Base-by-base conservation (phyloP, 768 basidiomycete species). In the Auriscalpium microsporum region DNA sequence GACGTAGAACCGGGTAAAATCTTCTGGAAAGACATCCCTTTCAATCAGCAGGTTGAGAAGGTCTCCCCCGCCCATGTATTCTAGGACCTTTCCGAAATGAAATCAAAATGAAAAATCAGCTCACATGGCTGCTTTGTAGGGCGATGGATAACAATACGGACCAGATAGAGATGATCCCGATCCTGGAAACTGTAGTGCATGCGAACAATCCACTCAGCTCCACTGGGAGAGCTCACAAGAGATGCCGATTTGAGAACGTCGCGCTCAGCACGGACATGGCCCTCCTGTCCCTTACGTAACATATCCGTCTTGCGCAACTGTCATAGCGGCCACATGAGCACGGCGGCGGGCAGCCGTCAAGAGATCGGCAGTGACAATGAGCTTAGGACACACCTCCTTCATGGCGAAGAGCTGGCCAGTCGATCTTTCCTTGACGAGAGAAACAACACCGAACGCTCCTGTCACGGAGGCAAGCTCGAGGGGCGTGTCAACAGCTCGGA, bases 381-480 rank as follows among this genome's bases (percentile, higher is more conserved):
- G 35, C 21, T 35, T 45, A 53, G 46, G 35, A 53, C 36, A 50
- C 52, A 90, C 89, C 86, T 97, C 90, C 70, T 97, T 99, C 91
- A 99, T 97, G 53, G 94, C 94, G 65, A 84, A 97, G 47, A 97
- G 74, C 58, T 83, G 80, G 16, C 90, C 89, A 4, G 84, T 81
- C 23, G 80, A 76, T 63, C 80, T 81, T 71, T 97, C 93, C 69
- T 78, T 83, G 40, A 96, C 95, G 50, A 99, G 81, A 10, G 86
- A 89, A 16, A 99, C 95, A 46, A 97, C 94, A 1, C 94, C 95
- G 71, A 99, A 97, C 10, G 94, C 94, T 63, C 92, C 92, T 87
- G 69, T 57, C 57, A 53, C 62, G 60, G 63, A 67, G 52, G 45
- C 56, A 53, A 53, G 42, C 33, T 40, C 37, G 48, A 14, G 50